A percentile compares a stretch with the other conserved stretches of the same genome.
These are phyloP conservation scores for Neltuma alba DNA, from an alignment of 306 rosid genomes.

Conservation along the genomic window DNA sequence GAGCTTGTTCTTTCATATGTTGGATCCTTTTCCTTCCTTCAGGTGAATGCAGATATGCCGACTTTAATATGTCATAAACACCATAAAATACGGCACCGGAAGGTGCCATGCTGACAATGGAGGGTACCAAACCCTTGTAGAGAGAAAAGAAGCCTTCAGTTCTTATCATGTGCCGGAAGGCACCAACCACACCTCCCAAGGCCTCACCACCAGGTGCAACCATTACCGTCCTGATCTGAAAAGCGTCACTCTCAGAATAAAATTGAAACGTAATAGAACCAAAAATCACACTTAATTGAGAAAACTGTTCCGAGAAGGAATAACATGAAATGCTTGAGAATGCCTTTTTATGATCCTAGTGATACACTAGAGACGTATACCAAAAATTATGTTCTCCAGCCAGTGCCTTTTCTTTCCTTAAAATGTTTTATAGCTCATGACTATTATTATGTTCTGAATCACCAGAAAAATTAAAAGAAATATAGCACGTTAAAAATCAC, in stretches of 20 bases:
- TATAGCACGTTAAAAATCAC: not conserved
- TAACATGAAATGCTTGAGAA: slow-evolving; percentile 9
- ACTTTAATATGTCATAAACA: slow-evolving; percentile 83
- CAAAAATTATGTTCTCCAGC: slow-evolving; percentile 18
- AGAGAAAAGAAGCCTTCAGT: slow-evolving; percentile 94
- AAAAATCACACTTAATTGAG: not conserved
- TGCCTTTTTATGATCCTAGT: not conserved
- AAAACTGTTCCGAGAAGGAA: slow-evolving; percentile 8
- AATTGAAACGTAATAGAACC: not conserved
- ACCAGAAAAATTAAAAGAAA: not conserved
- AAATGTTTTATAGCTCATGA: not conserved
- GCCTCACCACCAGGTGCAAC: slow-evolving; percentile 99
- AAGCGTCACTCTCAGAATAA: slow-evolving; percentile 36
- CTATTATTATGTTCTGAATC: not conserved
- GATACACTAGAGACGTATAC: slow-evolving; percentile 12
- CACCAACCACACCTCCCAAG: slow-evolving; percentile 87
- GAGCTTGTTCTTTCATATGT: slow-evolving; percentile 60
- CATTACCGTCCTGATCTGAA: slow-evolving; percentile 92
- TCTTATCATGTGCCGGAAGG: slow-evolving; percentile 78
- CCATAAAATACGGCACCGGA: slow-evolving; percentile 97
- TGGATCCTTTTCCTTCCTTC: slow-evolving; percentile 84
- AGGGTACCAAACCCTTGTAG: slow-evolving; percentile 93
- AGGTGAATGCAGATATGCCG: slow-evolving; percentile 83
- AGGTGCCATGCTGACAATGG: slow-evolving; percentile 95
- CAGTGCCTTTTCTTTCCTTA: not conserved